Conservation (phyloP, 2,329 filamentous ascomycete genomes). For the Botrytis aclada region DNA sequence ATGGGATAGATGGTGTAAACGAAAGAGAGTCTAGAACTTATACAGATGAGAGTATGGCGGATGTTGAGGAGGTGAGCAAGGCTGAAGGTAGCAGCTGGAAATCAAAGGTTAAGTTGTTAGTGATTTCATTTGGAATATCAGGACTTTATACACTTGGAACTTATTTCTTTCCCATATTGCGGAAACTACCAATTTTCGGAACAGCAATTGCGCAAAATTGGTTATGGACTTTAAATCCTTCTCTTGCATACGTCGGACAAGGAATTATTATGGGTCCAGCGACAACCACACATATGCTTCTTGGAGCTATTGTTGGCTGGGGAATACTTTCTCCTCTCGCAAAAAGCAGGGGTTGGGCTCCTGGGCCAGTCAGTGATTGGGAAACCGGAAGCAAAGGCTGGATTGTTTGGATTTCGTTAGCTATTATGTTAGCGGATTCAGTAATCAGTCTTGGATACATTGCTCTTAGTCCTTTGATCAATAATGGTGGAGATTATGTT, state of each 20-base stretch:
- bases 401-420: slow-evolving; percentile 95
- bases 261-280: slow-evolving; percentile 98
- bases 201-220: slow-evolving; percentile 69
- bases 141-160: slow-evolving; percentile 73
- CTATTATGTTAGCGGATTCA: slow-evolving; percentile 95
- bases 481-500: slow-evolving; percentile 43
- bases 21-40: slow-evolving; percentile 12
- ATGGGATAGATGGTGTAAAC: not conserved
- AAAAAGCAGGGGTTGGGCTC: slow-evolving; percentile 83
- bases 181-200: slow-evolving; percentile 86
- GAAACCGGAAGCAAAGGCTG: slow-evolving; percentile 91
- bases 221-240: slow-evolving; percentile 96
- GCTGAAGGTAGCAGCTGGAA: slow-evolving; percentile 35
- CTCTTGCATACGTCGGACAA: slow-evolving; percentile 94
- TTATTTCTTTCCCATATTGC: slow-evolving; percentile 84
- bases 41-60: slow-evolving; percentile 20
- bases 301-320: slow-evolving; percentile 89
- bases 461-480: slow-evolving; percentile 59
- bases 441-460: slow-evolving; percentile 84
- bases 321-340: slow-evolving; percentile 84
- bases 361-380: slow-evolving; percentile 84
- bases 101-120: slow-evolving; percentile 41
- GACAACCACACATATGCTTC: slow-evolving; percentile 91
- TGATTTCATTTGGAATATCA: slow-evolving; percentile 57
- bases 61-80: slow-evolving; percentile 32